Evolutionary conservation across 2,329 filamentous ascomycete species (phyloP), one percentile per base, ranked within the genome.

Genomic region (Amylocarpus encephaloides): DNA sequence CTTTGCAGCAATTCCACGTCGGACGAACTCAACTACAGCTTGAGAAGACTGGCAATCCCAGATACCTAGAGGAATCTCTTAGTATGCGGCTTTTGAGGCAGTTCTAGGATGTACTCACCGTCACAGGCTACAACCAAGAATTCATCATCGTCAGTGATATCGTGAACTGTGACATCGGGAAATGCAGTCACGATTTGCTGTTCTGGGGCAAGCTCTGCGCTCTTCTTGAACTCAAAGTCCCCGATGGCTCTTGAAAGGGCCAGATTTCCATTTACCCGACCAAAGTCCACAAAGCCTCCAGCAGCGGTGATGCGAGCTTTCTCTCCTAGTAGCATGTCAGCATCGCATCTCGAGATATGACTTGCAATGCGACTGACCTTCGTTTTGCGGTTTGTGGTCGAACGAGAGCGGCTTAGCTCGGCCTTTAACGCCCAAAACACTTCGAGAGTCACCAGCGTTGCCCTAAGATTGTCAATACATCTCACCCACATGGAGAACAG

Each of bases 211-310:
- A 98, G 82, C 66, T 96, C 91, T 61, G 92, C 88, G 69, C 90
- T 95, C 79, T 97, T 97, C 80, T 98, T 98, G 80, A 98, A 98
- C 69, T 98, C 93, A 67, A 98, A 98, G 70, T 98, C 93, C 62
- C 93, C 93, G 70, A 98, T 96, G 62, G 93, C 93, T 70, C 93
- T 87, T 55, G 93, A 98, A 55, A 98, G 77, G 42, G 93, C 93
- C 41, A 98, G 82, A 70, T 98, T 98, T 68, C 93, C 93, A 69
- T 98, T 98, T 63, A 98, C 93, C 67, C 93, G 88, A 57, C 93
- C 93, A 67, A 97, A 98, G 70, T 98, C 93, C 66, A 98, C 93
- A 63, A 97, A 97, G 44, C 93, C 93, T 67, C 93, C 93, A 40
- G 93, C 93, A 51, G 92, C 91, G 64, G 84, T 92, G 65, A 98